Base-by-base conservation (phyloP, 768 basidiomycete genomes). In the Kwoniella dendrophila region DNA sequence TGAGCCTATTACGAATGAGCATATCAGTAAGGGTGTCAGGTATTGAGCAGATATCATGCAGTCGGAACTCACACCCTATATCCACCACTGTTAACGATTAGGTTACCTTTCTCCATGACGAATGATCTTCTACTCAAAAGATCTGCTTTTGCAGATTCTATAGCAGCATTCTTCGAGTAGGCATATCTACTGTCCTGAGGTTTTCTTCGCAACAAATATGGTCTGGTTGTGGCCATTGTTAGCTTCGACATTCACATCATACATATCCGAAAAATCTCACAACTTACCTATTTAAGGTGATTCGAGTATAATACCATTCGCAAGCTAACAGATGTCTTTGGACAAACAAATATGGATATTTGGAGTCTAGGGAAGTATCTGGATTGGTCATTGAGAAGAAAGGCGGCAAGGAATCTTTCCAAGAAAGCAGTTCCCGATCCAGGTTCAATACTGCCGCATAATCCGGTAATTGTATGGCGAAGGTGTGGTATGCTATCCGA, bases 71-170 rank as follows among this genome's bases (percentile, higher is more conserved):
- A 75, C 73, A 79, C 78, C 65, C 78, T 59, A 53, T 79, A 79
- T 6, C 78, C 78, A 18, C 78, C 78, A 40, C 68, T 70, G 56
- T 79, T 79, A 30, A 79, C 74, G 22, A 77, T 74, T 58, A 76
- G 40, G 58, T 79, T 72, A 10, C 74, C 74, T 62, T 79, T 79
- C 57, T 78, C 77, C 68, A 80, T 75, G 44, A 77, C 67, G 57
- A 79, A 80, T 7, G 76, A 72, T 56, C 79, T 57, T 33, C 79
- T 64, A 29, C 76, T 76, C 8, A 79, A 62, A 45, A 80, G 66
- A 64, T 80, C 79, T 20, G 79, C 78, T 10, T 74, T 77, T 2
- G 79, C 79, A n/a, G 76, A 76, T 50, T 79, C 79, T 58, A 80
- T 78, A 11, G 79, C 79, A 3, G 79, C 79, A 29, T 74, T 71